These are phyloP conservation scores for Marasmius fiardii DNA, from an alignment of 1,284 basidiomycete genomes.

Conservation along the genomic window DNA sequence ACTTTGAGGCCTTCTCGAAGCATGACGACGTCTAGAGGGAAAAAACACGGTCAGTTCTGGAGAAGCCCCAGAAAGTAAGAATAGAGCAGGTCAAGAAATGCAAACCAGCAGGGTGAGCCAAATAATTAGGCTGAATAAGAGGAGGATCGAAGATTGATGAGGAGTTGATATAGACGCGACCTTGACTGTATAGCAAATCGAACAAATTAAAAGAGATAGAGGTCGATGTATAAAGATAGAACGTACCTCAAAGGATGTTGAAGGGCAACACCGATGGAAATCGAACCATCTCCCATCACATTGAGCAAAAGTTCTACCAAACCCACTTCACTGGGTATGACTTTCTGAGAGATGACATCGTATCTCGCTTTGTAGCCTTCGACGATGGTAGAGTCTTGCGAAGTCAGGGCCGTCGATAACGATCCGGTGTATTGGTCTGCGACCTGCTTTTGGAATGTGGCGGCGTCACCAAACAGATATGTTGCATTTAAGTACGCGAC, in stretches of 20 bases:
- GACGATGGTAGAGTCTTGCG: slow-evolving; percentile 44
- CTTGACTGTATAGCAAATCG: slow-evolving; percentile 20
- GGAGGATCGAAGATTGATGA: slow-evolving; percentile 35
- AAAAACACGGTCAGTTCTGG: slow-evolving; percentile 1
- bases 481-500: slow-evolving; percentile 63
- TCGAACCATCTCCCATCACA: slow-evolving; percentile 43
- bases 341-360: slow-evolving; percentile 39
- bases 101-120: slow-evolving; percentile 45
- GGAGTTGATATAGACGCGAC: slow-evolving; percentile 34
- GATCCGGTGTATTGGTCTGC: slow-evolving; percentile 5
- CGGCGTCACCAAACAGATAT: slow-evolving; percentile 39
- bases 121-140: slow-evolving; percentile 43
- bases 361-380: slow-evolving; percentile 67
- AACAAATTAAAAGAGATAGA: not conserved
- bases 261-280: slow-evolving; percentile 62
- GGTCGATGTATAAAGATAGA: slow-evolving; percentile 4
- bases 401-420: slow-evolving; percentile 37
- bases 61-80: not conserved
- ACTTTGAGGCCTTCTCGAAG: slow-evolving; percentile 59
- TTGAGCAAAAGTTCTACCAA: slow-evolving; percentile 64
- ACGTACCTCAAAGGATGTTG: slow-evolving; percentile 59
- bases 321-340: slow-evolving; percentile 42
- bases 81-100: not conserved
- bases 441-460: slow-evolving; percentile 32
- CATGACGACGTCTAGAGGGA: slow-evolving; percentile 42